Conservation (phyloP, 2,329 filamentous ascomycete genomes). For the Penicillium paneum region DNA sequence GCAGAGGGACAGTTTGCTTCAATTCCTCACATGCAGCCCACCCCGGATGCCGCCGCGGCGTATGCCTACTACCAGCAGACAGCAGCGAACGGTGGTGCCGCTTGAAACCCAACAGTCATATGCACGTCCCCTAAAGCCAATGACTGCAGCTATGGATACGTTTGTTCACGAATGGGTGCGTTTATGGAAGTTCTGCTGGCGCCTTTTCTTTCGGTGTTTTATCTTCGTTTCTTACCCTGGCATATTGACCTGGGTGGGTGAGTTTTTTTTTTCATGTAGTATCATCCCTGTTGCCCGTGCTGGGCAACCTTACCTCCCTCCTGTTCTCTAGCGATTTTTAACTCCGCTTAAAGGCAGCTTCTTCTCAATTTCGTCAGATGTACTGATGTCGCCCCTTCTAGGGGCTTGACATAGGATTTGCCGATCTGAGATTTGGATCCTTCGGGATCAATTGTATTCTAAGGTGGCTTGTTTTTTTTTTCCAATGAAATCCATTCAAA, state of each 20-base stretch:
- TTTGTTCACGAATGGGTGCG: constrained; percentile 12
- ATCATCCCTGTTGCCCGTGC: constrained; percentile 14
- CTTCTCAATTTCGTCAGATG: constrained; percentile 8
- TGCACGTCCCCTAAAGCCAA: background rate
- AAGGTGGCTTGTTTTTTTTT: constrained; percentile 22
- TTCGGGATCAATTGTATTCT: constrained; percentile 30
- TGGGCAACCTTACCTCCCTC: constrained; percentile 14
- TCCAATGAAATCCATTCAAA: constrained; percentile 9
- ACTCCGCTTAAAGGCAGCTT: constrained; percentile 9
- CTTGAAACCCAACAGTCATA: constrained; percentile 10
- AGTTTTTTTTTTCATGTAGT: constrained; percentile 19
- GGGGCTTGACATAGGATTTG: constrained; percentile 5
- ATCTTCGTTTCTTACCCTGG: constrained; percentile 13
- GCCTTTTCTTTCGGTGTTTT: constrained; percentile 7
- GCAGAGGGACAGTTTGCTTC: constrained; percentile 3
- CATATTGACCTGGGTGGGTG: constrained; percentile 18
- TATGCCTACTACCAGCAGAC: constrained; percentile 34
- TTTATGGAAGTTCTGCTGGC: background rate
- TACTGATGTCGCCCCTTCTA: background rate
- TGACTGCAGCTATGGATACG: constrained; percentile 12
- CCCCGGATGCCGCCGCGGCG: constrained; percentile 17
- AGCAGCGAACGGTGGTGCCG: constrained; percentile 27
- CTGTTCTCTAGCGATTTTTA: constrained; percentile 29
- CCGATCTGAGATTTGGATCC: constrained; percentile 25
- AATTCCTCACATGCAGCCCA: constrained; percentile 5